Percentiles rank a stretch among this genome's conserved stretches.
These are phyloP conservation scores for Penicillium sp. DNA, from an alignment of 2,329 filamentous ascomycete species.

Conservation along the genomic window DNA sequence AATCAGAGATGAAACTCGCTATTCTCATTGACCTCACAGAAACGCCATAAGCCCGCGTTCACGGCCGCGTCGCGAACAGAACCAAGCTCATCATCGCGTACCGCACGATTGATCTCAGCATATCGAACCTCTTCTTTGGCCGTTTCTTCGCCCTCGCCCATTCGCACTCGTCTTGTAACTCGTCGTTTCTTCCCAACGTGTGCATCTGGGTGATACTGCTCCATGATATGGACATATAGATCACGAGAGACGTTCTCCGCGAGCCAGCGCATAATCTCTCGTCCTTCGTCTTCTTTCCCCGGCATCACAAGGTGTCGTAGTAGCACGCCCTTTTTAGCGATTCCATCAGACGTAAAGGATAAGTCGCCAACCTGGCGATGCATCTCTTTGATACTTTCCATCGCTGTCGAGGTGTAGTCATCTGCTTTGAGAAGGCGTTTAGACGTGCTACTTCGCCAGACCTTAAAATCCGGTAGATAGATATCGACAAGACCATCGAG, in stretches of 20 bases:
- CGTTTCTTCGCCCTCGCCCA: slow-evolving; percentile 14
- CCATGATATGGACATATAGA: slow-evolving; percentile 80
- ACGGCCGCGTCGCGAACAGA: slow-evolving; percentile 62
- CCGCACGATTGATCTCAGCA: slow-evolving; percentile 69
- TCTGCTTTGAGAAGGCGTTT: slow-evolving; percentile 70
- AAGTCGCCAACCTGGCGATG: slow-evolving; percentile 75
- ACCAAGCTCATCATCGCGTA: slow-evolving; percentile 59
- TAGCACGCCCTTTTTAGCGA: slow-evolving; percentile 70
- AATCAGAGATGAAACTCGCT: slow-evolving; percentile 16
- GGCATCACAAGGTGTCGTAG: slow-evolving; percentile 82
- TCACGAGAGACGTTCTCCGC: slow-evolving; percentile 67
- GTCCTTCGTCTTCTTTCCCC: slow-evolving; percentile 66
- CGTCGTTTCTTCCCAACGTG: slow-evolving; percentile 68
- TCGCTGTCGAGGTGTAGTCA: slow-evolving; percentile 65
- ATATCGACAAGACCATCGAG: slow-evolving; percentile 78
- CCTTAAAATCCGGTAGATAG: slow-evolving; percentile 83
- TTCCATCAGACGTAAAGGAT: slow-evolving; percentile 72
- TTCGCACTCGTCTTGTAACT: slow-evolving; percentile 25
- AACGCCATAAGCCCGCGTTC: slow-evolving; percentile 69
- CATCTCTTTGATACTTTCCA: slow-evolving; percentile 74
- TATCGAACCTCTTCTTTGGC: slow-evolving; percentile 55
- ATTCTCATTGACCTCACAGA: slow-evolving; percentile 60
- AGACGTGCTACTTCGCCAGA: slow-evolving; percentile 63
- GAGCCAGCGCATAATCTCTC: slow-evolving; percentile 69
- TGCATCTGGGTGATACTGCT: slow-evolving; percentile 75